Base-by-base conservation (phyloP, 2,329 filamentous ascomycete species). In the Phaeosphaeria sp. region DNA sequence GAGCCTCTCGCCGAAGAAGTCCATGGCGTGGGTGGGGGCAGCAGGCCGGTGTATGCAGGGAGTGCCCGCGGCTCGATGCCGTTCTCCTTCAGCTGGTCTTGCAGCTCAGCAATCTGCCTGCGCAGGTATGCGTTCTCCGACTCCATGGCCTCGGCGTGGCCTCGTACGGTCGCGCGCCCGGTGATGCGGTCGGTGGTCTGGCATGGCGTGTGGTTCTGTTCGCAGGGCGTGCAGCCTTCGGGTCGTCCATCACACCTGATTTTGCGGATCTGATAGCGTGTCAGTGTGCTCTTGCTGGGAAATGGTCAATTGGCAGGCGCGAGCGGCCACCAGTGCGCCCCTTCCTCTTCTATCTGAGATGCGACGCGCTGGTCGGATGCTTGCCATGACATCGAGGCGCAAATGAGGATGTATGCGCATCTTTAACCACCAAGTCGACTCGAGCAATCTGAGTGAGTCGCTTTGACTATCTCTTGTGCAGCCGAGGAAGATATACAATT, bases 131-230 rank as follows among this genome's bases (percentile, higher is more conserved):
- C 81, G 75, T 89, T 89, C 71, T 93, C 87, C 59, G 85, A 84
- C 77, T 96, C 91, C 55, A 95, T 82, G 66, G 89, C 86, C 73
- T 93, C 89, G 63, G 91, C 83, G 70, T 94, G 92, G 52, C 92
- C 92, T 67, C 92, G 84, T 56, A 88, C 87, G 58, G 91, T 90
- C 50, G 92, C 91, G 61, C 90, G 89, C 57, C 92, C 91, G 3
- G 91, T 93, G 71, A 95, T 92, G 67, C 92, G 88, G 76, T 96
- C 92, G 56, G 92, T 96, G 53, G 93, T 93, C 78, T 87, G 89
- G 79, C 92, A 96, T 71, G 91, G 86, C 67, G 90, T 87, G 63
- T 87, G 88, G 73, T 91, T 90, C 76, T 90, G 88, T 67, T 87
- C 81, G 80, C 92, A 96, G 68, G 91, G 90, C 60, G 91, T 91